Evolutionary conservation across 805 yeast species (phyloP).

Genomic region (Maudiozyma serrabonitensis): DNA sequence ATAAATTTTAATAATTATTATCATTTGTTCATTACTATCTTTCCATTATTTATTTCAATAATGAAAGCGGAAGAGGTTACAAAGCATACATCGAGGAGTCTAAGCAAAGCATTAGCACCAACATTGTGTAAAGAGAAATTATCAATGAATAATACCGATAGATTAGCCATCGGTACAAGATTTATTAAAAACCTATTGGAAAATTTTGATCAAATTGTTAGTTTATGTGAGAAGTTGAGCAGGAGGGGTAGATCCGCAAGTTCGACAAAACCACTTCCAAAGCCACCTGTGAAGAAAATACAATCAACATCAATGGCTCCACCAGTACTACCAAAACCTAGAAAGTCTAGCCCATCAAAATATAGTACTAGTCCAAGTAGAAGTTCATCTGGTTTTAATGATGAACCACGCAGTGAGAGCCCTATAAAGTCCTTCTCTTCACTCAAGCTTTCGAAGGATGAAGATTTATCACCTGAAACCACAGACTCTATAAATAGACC

Average conservation of each 20-base stretch:
- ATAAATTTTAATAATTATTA: conserved; percentile 26
- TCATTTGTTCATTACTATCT: conserved; percentile 32
- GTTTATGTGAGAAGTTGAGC: conserved; percentile 7
- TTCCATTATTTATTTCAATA: conserved; percentile 39
- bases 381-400: conserved; percentile 5
- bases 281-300: background rate
- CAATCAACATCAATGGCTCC: conserved; percentile 1
- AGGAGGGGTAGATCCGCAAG: conserved; percentile 5
- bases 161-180: conserved; percentile 41
- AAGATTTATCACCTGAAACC: background rate
- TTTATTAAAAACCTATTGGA: conserved; percentile 44
- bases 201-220: conserved; percentile 35
- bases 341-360: conserved; percentile 20
- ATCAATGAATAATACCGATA: conserved; percentile 36
- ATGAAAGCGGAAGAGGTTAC: conserved; percentile 32
- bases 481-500: conserved; percentile 7
- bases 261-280: background rate
- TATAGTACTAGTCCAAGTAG: conserved; percentile 3
- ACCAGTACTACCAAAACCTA: conserved; percentile 22
- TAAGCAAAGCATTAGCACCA: conserved; percentile 41
- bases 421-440: conserved; percentile 9
- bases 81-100: conserved; percentile 31
- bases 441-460: conserved; percentile 1
- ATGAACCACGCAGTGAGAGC: conserved; percentile 1
- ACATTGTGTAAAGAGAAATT: conserved; percentile 45